These are phyloP conservation scores for Globisporangium cylindrosporum DNA, from an alignment of 352 stramenopile genomes.

Conservation along the genomic window DNA sequence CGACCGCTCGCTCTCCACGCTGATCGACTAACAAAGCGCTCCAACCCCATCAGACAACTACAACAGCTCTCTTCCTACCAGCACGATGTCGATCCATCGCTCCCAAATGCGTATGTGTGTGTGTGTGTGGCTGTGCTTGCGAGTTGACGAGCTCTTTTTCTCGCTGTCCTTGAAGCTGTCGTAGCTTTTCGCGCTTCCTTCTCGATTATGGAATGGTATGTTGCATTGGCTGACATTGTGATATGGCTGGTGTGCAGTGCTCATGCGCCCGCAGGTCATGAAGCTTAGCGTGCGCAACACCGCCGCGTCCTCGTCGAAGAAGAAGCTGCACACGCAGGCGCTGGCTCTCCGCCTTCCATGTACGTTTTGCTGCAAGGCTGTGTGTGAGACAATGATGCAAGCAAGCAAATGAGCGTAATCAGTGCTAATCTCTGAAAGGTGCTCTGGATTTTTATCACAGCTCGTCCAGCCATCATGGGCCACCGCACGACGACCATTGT, in stretches of 20 bases:
- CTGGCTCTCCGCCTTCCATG: constrained; percentile 27
- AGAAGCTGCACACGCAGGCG: constrained; percentile 29
- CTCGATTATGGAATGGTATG: background rate
- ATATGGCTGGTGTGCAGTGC: constrained; percentile 20
- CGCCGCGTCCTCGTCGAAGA: constrained; percentile 29
- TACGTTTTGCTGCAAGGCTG: constrained; percentile 6
- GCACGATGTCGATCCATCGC: constrained; percentile 18
- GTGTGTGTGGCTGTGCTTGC: background rate
- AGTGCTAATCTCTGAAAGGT: background rate
- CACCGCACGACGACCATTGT: constrained; percentile 18
- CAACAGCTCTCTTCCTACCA: background rate
- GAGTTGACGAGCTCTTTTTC: background rate
- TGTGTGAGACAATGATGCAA: background rate
- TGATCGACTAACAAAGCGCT: background rate
- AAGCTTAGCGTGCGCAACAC: constrained; percentile 32
- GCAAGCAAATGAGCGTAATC: background rate
- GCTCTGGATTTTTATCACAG: constrained; percentile 1
- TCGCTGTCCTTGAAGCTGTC: background rate
- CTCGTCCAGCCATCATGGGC: constrained; percentile 15
- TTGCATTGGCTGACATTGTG: background rate
- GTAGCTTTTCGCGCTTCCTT: background rate
- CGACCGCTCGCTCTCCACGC: background rate
- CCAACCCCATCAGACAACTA: background rate
- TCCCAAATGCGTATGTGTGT: constrained; percentile 19
- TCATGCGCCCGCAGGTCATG: constrained; percentile 39